Evolutionary conservation across 306 rosid genomes (phyloP).

Genomic region (Clitoria ternatea): DNA sequence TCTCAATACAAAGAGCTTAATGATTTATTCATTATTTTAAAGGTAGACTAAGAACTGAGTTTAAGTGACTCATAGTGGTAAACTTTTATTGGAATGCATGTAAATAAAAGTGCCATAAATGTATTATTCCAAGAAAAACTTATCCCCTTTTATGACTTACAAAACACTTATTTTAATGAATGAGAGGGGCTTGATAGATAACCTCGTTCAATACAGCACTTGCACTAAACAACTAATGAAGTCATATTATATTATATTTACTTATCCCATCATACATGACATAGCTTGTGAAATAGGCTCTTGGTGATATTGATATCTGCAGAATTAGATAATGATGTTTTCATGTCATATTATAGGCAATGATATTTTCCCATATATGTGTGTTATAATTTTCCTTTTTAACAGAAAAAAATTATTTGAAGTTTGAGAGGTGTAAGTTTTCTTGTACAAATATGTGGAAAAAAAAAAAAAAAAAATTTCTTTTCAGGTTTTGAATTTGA

Average conservation of each 20-base stretch:
- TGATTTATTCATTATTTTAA: neutral
- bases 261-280: neutral
- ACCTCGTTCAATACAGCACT: neutral
- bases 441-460: neutral
- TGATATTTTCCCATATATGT: neutral
- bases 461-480: slow-evolving; percentile 1
- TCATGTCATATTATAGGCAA: neutral
- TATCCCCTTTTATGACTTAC: no score
- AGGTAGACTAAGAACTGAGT: no score
- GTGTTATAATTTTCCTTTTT: no score
- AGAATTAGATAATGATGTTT: no score
- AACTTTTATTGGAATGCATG: no score
- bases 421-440: neutral
- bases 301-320: neutral
- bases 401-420: no score
- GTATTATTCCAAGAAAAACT: no score
- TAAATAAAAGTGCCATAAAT: no score
- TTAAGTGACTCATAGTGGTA: no score
- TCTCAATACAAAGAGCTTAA: neutral
- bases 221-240: neutral
- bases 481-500: slow-evolving; percentile 62
- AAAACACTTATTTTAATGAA: no score
- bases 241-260: neutral
- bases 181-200: neutral
- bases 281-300: neutral